Conservation (phyloP, 371 early-diverging fungal genomes). For the Rhizopus microsporus region DNA sequence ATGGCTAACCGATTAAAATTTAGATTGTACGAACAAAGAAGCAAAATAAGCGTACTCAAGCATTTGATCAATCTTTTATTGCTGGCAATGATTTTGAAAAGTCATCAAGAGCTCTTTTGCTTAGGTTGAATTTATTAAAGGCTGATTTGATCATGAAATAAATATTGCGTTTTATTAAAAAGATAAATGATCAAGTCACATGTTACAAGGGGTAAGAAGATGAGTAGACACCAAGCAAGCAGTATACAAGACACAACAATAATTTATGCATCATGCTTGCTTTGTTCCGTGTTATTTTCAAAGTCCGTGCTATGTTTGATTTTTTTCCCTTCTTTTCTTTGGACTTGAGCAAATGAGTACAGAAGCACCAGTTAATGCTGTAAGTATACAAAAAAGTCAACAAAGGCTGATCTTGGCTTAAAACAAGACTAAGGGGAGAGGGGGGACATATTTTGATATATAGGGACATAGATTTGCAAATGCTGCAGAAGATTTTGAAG, state of each 20-base stretch:
- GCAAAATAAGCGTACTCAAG: constrained; percentile 62
- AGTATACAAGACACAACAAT: too few relatives aligned
- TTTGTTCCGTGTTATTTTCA: too few relatives aligned
- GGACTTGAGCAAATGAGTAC: constrained; percentile 21
- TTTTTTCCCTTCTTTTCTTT: too few relatives aligned
- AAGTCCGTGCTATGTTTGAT: too few relatives aligned
- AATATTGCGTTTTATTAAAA: background rate
- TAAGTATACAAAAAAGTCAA: constrained; percentile 8
- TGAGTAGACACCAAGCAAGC: too few relatives aligned
- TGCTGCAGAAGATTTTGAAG: constrained; percentile 55
- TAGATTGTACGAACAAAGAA: constrained; percentile 61
- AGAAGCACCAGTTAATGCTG: constrained; percentile 39
- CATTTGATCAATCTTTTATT: constrained; percentile 61
- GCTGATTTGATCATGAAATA: constrained; percentile 43
- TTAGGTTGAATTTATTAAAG: constrained; percentile 60
- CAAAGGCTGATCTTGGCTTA: background rate
- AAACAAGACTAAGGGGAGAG: background rate
- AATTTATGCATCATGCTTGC: too few relatives aligned
- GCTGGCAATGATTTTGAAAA: constrained; percentile 66
- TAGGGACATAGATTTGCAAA: constrained; percentile 57
- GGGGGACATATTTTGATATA: background rate
- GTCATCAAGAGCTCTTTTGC: constrained; percentile 57
- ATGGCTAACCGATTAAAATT: background rate
- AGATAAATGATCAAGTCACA: too few relatives aligned
- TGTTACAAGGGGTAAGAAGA: too few relatives aligned